These are phyloP conservation scores for Collybia mongolica DNA, from an alignment of 768 basidiomycete genomes.

Conservation along the genomic window DNA sequence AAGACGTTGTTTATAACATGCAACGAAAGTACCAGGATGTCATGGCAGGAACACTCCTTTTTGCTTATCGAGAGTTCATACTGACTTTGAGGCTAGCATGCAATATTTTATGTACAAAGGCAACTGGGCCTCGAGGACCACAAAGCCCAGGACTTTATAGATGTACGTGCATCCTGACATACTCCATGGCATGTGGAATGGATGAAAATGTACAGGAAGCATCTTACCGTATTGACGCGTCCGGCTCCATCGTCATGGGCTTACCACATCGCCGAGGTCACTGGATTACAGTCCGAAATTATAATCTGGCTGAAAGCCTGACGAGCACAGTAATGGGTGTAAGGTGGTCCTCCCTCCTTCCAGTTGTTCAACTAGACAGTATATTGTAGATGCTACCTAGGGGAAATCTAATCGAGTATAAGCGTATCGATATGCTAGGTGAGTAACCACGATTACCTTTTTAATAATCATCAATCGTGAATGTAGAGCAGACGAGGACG, in stretches of 20 bases:
- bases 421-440: slow-evolving; percentile 10
- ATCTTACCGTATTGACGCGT: slow-evolving; percentile 37
- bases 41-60: slow-evolving; percentile 19
- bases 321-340: slow-evolving; percentile 35
- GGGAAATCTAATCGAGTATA: slow-evolving; percentile 27
- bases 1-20: slow-evolving; percentile 18
- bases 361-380: not conserved
- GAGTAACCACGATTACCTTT: too few relatives aligned
- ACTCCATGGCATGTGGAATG: not conserved
- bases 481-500: slow-evolving; percentile 19
- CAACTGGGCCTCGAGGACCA: slow-evolving; percentile 37
- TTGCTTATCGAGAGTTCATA: not conserved
- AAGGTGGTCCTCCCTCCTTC: not conserved
- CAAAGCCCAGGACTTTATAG: slow-evolving; percentile 45
- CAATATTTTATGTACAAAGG: slow-evolving; percentile 39
- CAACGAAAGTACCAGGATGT: slow-evolving; percentile 39
- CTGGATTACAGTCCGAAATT: slow-evolving; percentile 37
- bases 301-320: slow-evolving; percentile 40
- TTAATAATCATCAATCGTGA: too few relatives aligned
- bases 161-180: slow-evolving; percentile 24
- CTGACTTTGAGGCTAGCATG: slow-evolving; percentile 30
- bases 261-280: slow-evolving; percentile 36
- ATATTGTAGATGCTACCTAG: slow-evolving; percentile 41
- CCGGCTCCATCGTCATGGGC: slow-evolving; percentile 41
- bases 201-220: slow-evolving; percentile 29